Evolutionary conservation across 805 yeast genomes (phyloP).

Genomic region (Naumovozyma baii): DNA sequence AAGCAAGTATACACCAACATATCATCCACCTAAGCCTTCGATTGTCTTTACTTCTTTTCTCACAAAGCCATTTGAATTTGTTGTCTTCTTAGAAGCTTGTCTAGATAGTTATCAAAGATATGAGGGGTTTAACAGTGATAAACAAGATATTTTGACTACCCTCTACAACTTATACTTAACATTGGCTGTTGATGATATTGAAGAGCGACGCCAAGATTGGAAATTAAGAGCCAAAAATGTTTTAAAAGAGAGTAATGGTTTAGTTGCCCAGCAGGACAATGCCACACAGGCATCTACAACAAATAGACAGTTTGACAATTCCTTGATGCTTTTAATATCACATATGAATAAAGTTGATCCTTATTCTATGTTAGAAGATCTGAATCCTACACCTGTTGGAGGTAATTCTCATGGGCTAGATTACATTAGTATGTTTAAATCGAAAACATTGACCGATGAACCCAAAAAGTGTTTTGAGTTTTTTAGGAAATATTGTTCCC

Average conservation of each 20-base stretch:
- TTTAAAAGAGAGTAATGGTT: conserved; percentile 36
- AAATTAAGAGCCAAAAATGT: conserved; percentile 50
- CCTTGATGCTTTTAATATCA: conserved; percentile 31
- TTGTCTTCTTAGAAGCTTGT: conserved; percentile 87
- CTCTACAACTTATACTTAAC: conserved; percentile 73
- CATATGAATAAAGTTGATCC: conserved; percentile 32
- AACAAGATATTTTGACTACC: conserved; percentile 64
- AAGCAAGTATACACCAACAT: conserved; percentile 37
- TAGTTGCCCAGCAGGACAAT: conserved; percentile 35
- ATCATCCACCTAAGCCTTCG: conserved; percentile 85
- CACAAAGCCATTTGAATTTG: conserved; percentile 80
- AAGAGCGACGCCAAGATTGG: conserved; percentile 45
- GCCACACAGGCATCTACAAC: conserved; percentile 4
- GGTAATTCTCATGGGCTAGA: conserved; percentile 9
- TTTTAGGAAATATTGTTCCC: conserved; percentile 48
- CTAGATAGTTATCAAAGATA: conserved; percentile 65
- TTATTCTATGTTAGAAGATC: conserved; percentile 37
- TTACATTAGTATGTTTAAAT: conserved; percentile 39
- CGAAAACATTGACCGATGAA: conserved; percentile 50
- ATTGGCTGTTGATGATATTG: conserved; percentile 36
- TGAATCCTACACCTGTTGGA: conserved; percentile 20
- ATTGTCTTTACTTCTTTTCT: conserved; percentile 79
- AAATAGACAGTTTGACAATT: conserved; percentile 18
- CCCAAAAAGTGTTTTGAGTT: conserved; percentile 47
- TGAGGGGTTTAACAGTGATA: conserved; percentile 60